Evolutionary conservation across 495 filamentous ascomycete genomes (phyloP), one percentile per base, ranked within the genome.

Genomic region (Bathelium albidoporum): DNA sequence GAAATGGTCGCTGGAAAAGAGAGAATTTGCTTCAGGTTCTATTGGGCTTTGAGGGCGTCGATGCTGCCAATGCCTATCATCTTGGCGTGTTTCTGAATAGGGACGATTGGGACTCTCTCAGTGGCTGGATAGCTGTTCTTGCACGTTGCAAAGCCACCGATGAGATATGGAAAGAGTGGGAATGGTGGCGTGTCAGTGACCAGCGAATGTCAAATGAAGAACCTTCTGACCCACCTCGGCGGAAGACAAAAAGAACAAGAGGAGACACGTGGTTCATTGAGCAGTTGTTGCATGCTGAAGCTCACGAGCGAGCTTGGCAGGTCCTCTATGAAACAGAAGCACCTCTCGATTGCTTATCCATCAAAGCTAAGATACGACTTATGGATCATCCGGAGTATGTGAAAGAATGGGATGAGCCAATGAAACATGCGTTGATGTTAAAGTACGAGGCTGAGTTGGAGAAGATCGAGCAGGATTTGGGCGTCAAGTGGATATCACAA

Each of bases 231-330:
- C 24, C 24, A 1, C 20, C 20, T n/a, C 58, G 20, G 11, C 4
- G 11, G 2, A 11, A 60, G n/a, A 69, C 65, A 16, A 62, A 41
- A n/a, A 65, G 55, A 41, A 34, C n/a, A 22, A 41, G 69, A 32
- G 65, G 68, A 0, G 69, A 71, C 45, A 59, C 64, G 22, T 71
- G 67, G 69, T 71, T 71, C 44, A 34, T 71, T n/a, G 68, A 68
- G 52, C 68, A 69, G 49, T 62, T 71, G 55, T 44, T 63, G 0
- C 53, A 49, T 39, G 34, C 68, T 1, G 68, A 65, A n/a, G 68
- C 64, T n/a, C 41, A 64, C 34, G 34, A 62, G 32, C 11, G 44
- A 32, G 69, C 68, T 20, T 71, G 69, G 69, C 26, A 49, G 22
- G 31, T 69, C 0, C n/a, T 71, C 2, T 31, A 49, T 3, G 69